These are phyloP conservation scores for Chernovozyma aurita DNA, from an alignment of 1,139 yeast species.

Conservation along the genomic window DNA sequence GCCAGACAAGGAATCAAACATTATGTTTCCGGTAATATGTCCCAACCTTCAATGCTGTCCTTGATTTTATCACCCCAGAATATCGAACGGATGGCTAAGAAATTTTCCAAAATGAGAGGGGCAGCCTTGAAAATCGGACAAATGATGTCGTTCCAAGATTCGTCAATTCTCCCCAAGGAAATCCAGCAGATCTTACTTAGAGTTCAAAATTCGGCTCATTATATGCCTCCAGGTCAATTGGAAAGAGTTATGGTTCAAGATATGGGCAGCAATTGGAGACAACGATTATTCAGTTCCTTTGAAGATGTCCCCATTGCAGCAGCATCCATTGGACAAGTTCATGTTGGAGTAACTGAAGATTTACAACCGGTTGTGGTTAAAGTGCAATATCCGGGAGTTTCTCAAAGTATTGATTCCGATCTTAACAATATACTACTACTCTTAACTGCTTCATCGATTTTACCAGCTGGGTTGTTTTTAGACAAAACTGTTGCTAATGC, in stretches of 20 bases:
- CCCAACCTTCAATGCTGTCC: slow-evolving; percentile 51
- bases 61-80: slow-evolving; percentile 75
- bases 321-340: slow-evolving; percentile 97
- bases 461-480: slow-evolving; percentile 89
- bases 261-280: slow-evolving; percentile 78
- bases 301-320: slow-evolving; percentile 94
- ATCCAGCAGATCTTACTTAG: slow-evolving; percentile 74
- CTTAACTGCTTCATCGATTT: slow-evolving; percentile 76
- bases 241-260: slow-evolving; percentile 71
- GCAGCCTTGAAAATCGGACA: slow-evolving; percentile 97
- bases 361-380: slow-evolving; percentile 86
- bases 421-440: slow-evolving; percentile 77
- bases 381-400: slow-evolving; percentile 98
- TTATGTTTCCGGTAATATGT: slow-evolving; percentile 48
- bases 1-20: slow-evolving; percentile 75
- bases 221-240: slow-evolving; percentile 91
- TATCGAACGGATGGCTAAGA: slow-evolving; percentile 81
- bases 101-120: slow-evolving; percentile 92
- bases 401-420: slow-evolving; percentile 88
- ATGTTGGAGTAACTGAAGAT: slow-evolving; percentile 66
- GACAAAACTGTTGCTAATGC: slow-evolving; percentile 94
- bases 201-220: slow-evolving; percentile 92
- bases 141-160: slow-evolving; percentile 90
- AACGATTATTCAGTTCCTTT: slow-evolving; percentile 60
- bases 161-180: slow-evolving; percentile 77